Evolutionary conservation across 495 filamentous ascomycete species (phyloP), one percentile per base, ranked within the genome.

Genomic region (Glonium stellatum): DNA sequence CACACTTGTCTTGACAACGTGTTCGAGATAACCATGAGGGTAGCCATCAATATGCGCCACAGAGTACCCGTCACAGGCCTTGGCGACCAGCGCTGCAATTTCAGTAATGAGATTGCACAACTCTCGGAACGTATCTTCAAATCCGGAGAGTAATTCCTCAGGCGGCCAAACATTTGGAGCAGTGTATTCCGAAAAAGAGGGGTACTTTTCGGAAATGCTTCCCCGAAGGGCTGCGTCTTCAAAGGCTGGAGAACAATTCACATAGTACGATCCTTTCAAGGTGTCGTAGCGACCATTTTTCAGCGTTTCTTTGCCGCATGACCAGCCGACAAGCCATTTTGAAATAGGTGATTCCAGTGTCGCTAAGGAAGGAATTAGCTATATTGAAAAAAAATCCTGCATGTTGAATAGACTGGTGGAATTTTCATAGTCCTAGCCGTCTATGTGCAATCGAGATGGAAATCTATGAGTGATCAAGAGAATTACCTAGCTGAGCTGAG

Each of bases 231-330:
- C 48, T 5, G 67, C 81, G 52, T 92, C 83, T 71, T 93, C 92
- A 78, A 96, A 97, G 2, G 25, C 51, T 13, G 67, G 57, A 54
- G 88, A 88, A 72, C 90, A 96, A 75, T 97, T 97, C 70, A 92
- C 86, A 71, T 97, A 99, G 79, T 88, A 99, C 18, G 90, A 95
- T 55, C 93, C 93, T 76, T 99, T 99, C 11, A 88, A 80, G 5
- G 87, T 96, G 67, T 99, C 93, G 64, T 91, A 89, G 59, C 86
- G 85, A 60, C 92, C 90, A 68, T 87, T 84, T 63, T 89, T 88
- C 51, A 97, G 83, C n/a, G 88, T 93, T 73, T 96, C 92, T 73
- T 95, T 96, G 55, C 92, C 92, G 69, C 84, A 87, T 35, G 90
- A 96, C 85, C 84, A 87, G 72, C 83, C 82, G 35, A 81, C 77